Evolutionary conservation across 805 yeast genomes (phyloP).

Genomic region (Wickerhamiella kazuoi): DNA sequence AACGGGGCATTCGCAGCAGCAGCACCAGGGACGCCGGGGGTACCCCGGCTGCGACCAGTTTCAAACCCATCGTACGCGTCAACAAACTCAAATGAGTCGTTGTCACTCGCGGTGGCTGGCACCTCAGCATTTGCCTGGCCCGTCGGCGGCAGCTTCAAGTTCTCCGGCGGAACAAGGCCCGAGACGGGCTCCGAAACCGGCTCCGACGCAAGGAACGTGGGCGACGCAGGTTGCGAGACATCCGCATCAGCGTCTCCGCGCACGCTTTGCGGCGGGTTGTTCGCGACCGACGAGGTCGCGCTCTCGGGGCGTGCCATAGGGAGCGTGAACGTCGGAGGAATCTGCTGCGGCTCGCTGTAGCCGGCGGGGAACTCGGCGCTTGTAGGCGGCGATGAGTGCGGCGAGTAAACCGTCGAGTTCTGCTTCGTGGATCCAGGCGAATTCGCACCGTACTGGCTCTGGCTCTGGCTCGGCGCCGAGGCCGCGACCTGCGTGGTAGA

Average conservation of each 20-base stretch:
- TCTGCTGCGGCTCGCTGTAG: not conserved
- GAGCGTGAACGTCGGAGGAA: conserved; percentile 24
- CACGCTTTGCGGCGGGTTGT: conserved; percentile 80
- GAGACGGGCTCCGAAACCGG: conserved; percentile 13
- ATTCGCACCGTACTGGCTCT: not conserved
- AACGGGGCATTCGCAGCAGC: not conserved
- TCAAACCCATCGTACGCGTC: conserved; percentile 16
- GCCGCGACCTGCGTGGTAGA: no score
- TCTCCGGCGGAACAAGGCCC: conserved; percentile 7
- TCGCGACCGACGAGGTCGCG: conserved; percentile 75
- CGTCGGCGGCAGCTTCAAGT: conserved; percentile 2
- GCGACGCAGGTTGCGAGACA: conserved; percentile 19
- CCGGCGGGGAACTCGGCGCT: conserved; percentile 6
- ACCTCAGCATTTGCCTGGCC: conserved; percentile 1
- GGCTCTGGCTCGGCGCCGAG: not conserved
- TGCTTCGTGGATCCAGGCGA: not conserved
- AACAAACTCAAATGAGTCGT: conserved; percentile 21
- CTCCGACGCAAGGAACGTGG: conserved; percentile 5
- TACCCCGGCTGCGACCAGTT: not conserved
- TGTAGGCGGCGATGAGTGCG: conserved; percentile 4
- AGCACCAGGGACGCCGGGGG: not conserved
- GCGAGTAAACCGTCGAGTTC: conserved; percentile 3
- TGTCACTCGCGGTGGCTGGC: conserved; percentile 4
- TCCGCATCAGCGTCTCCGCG: conserved; percentile 41
- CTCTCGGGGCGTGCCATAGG: conserved; percentile 52